phyloP scores from a whole-genome alignment of 2,329 filamentous ascomycete genomes.

The Salinomyces thailandicus region DNA sequence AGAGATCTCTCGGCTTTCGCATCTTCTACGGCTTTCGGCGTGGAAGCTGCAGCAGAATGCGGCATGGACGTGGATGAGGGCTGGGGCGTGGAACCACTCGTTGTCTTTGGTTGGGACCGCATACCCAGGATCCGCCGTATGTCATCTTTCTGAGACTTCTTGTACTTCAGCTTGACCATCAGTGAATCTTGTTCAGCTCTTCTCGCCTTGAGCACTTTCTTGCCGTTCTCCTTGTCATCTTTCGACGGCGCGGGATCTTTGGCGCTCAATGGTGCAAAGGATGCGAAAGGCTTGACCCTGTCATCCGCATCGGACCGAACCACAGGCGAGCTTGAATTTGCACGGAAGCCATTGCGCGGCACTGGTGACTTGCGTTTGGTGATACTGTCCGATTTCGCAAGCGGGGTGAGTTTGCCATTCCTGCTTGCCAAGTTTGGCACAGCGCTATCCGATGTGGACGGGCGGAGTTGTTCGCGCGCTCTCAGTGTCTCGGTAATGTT shows the following conservation, averaged over 20 bases:
- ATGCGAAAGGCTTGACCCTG: slow-evolving; percentile 4
- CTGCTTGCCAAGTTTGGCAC: slow-evolving; percentile 11
- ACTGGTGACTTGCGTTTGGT: slow-evolving; percentile 20
- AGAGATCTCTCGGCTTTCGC: slow-evolving; percentile 4
- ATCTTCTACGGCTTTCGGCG: slow-evolving; percentile 6
- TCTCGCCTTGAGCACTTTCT: slow-evolving; percentile 8
- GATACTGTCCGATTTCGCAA: slow-evolving; percentile 7
- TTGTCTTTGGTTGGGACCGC: slow-evolving; percentile 14
- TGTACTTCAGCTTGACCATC: slow-evolving; percentile 22
- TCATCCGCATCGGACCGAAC: slow-evolving; percentile 15
- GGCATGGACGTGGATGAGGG: too few species aligned
- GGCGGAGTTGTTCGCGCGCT: slow-evolving; percentile 21
- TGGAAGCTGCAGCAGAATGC: slow-evolving; percentile 1
- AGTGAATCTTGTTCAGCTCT: slow-evolving; percentile 8
- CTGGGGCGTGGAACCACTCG: slow-evolving; percentile 2
- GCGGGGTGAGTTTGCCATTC: slow-evolving; percentile 15
- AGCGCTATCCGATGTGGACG: slow-evolving; percentile 10
- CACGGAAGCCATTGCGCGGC: slow-evolving; percentile 21
- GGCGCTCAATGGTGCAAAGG: slow-evolving; percentile 5
- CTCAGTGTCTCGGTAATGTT: slow-evolving; percentile 45
- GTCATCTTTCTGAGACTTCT: slow-evolving; percentile 14
- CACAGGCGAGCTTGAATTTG: slow-evolving; percentile 19
- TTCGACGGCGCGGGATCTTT: too few species aligned
- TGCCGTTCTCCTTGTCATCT: slow-evolving; percentile 14
- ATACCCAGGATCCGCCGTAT: slow-evolving; percentile 23